Evolutionary conservation across 1,284 basidiomycete genomes (phyloP).

Genomic region (Trichosporon asahii): DNA sequence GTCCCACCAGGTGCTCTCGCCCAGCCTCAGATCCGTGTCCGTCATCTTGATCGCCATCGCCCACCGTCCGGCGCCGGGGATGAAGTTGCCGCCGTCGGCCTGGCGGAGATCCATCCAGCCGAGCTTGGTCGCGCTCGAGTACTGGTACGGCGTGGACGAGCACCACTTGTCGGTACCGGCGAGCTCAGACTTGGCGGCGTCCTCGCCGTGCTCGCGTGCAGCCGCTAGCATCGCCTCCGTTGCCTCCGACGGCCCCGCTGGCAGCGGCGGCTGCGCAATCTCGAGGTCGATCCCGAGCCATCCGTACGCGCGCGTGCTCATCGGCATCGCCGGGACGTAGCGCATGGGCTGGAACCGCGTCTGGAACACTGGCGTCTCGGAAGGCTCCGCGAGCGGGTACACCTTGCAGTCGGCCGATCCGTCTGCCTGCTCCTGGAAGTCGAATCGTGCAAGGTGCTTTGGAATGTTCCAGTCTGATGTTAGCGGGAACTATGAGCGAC

Average conservation of each 20-base stretch:
- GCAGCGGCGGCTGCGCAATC: constrained; percentile 14
- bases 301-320: constrained; percentile 5
- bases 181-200: neutral
- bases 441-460: constrained; percentile 17
- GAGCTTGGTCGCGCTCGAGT: neutral
- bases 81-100: constrained; percentile 3
- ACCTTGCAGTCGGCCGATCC: constrained; percentile 8
- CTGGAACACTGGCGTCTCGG: constrained; percentile 8
- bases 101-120: constrained; percentile 14
- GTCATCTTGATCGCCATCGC: neutral
- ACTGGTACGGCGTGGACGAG: constrained; percentile 12
- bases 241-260: neutral
- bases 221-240: neutral
- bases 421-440: constrained; percentile 9
- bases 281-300: neutral
- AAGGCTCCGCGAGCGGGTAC: constrained; percentile 5
- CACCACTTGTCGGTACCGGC: constrained; percentile 14
- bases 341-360: neutral
- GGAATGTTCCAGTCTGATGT: constrained; percentile 18
- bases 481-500: neutral
- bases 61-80: constrained; percentile 5
- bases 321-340: constrained; percentile 11
- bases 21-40: neutral
- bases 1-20: constrained; percentile 7
- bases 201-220: neutral